These are phyloP conservation scores for Alternaria consortialis DNA, from an alignment of 2,329 filamentous ascomycete species.

Conservation along the genomic window DNA sequence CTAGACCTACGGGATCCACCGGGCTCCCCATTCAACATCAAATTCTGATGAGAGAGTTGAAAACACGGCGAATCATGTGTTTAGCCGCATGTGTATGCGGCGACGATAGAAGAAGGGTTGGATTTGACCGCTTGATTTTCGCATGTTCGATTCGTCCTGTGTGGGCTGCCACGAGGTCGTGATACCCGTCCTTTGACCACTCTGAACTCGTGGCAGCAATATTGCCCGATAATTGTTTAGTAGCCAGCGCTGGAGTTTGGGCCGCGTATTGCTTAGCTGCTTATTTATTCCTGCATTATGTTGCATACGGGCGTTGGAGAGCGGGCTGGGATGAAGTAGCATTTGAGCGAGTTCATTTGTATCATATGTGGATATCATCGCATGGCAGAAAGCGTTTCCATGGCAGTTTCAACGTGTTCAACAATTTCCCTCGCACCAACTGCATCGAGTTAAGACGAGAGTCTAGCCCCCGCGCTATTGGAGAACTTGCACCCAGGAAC, in stretches of 20 bases:
- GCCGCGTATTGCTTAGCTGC: conserved; percentile 32
- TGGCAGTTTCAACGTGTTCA: conserved; percentile 20
- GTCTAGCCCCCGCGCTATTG: conserved; percentile 22
- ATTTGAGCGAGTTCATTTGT: conserved; percentile 32
- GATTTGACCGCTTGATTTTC: conserved; percentile 34
- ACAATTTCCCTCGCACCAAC: conserved; percentile 15
- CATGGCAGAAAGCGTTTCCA: conserved; percentile 20
- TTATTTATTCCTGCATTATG: conserved; percentile 30
- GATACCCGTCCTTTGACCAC: conserved; percentile 46
- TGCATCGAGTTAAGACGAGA: conserved; percentile 12
- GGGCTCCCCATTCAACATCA: conserved; percentile 51
- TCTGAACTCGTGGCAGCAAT: conserved; percentile 43
- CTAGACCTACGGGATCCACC: conserved; percentile 48
- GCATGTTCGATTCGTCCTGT: conserved; percentile 39
- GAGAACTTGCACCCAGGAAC: conserved; percentile 15
- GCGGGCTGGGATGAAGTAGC: conserved; percentile 21
- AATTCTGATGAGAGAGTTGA: conserved; percentile 40
- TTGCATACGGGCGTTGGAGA: conserved; percentile 32
- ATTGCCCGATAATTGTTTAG: conserved; percentile 35
- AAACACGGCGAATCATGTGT: background rate
- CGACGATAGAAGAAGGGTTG: conserved; percentile 32
- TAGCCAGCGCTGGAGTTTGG: conserved; percentile 48
- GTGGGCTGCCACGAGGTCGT: conserved; percentile 42
- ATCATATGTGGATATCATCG: conserved; percentile 28
- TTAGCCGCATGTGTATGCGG: conserved; percentile 27